Base-by-base conservation (phyloP, 1,139 yeast genomes). In the Pichia sp. region DNA sequence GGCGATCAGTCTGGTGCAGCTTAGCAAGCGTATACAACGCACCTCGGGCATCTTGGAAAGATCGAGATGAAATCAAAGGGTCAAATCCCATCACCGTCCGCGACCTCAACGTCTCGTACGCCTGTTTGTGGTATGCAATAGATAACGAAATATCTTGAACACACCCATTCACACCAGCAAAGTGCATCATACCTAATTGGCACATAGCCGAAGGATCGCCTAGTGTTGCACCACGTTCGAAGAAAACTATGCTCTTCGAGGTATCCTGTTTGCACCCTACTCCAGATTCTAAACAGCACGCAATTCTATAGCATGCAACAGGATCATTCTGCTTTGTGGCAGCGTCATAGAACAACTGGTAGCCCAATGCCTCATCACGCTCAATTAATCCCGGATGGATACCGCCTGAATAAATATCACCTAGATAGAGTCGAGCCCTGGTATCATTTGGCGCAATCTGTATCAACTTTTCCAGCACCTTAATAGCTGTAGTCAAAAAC, bases 281-380 rank as follows among this genome's bases (percentile, higher is more conserved):
- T 1, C 87, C 88, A 55, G 80, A 73, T 64, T 86, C 92, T 63
- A 77, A 77, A 63, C 88, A 81, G 23, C 85, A 85, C 1, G 86
- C 92, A 1, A 82, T 77, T 49, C 90, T 72, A 69, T 84, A 85
- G 53, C 83, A 78, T 7, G 86, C 84, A 51, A 78, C 79, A 0
- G 82, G 72, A 63, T 83, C 84, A n/a, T 79, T 77, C 40, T 75
- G 74, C 49, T 73, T 72, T 3, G 55, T 54, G 4, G 87, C 86
- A 0, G 90, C 84, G 55, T 77, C 78, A 43, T 70, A 62, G 66
- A 85, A 85, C 52, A 76, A 72, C 55, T 80, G 80, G 61, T 79
- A 81, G 2, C 90, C 90, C 63, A 78, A 78, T 45, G 68, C 75
- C 60, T 81, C 82, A 68, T 84, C 84, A 51, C 75, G 72, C 19